These are phyloP conservation scores for Paecilomyces dactylethromorphus DNA, from an alignment of 2,329 filamentous ascomycete species.

Conservation along the genomic window DNA sequence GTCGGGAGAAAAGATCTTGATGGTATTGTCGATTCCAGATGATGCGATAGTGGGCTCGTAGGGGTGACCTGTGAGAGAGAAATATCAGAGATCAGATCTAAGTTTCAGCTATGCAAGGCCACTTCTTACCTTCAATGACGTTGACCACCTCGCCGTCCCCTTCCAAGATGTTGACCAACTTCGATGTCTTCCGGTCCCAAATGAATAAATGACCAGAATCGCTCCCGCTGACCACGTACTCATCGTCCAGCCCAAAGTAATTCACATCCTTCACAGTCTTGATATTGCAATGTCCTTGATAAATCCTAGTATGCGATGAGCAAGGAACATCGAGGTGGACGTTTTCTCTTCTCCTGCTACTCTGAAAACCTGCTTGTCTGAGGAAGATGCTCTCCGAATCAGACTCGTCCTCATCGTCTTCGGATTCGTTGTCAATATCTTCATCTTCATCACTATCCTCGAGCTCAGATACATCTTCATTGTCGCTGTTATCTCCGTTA, in stretches of 20 bases:
- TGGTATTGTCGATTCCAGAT: constrained; percentile 61
- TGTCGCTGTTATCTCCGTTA: constrained; percentile 12
- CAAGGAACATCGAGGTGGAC: constrained; percentile 52
- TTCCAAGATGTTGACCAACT: constrained; percentile 59
- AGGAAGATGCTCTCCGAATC: constrained; percentile 35
- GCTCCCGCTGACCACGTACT: constrained; percentile 62
- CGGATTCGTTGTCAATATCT: constrained; percentile 25
- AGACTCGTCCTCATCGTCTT: constrained; percentile 17
- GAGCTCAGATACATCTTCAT: constrained; percentile 12
- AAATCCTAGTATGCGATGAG: constrained; percentile 50
- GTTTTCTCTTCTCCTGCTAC: constrained; percentile 39
- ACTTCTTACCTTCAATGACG: constrained; percentile 52
- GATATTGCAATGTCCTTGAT: constrained; percentile 60
- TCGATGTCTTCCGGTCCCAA: constrained; percentile 57
- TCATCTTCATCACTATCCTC: constrained; percentile 24
- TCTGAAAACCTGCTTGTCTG: constrained; percentile 45
- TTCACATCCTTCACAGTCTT: constrained; percentile 65
- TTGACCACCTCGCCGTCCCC: constrained; percentile 66
- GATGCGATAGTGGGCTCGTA: constrained; percentile 62
- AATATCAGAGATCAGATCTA: constrained; percentile 7
- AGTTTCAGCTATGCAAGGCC: neutral
- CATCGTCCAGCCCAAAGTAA: constrained; percentile 60
- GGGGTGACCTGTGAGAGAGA: constrained; percentile 50
- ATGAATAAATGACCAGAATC: constrained; percentile 64
- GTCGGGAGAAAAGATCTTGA: constrained; percentile 63